Base-by-base conservation (phyloP, 2,329 filamentous ascomycete species). In the Dactylellina drechsleri region DNA sequence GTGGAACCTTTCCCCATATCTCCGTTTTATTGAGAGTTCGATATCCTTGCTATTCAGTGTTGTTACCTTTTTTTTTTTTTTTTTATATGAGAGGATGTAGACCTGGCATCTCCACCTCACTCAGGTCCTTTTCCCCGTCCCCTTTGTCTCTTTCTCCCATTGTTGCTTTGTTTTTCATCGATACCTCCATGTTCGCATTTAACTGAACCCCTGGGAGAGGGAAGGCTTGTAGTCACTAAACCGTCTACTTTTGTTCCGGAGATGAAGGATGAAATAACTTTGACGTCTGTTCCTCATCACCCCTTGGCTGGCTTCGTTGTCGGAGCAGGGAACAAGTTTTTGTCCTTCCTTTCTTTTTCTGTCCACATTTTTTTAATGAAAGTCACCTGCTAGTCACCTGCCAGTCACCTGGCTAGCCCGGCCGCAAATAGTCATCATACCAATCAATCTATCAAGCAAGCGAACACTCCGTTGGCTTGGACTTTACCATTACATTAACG, bases 211-310 rank as follows among this genome's bases (percentile, higher is more conserved):
- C 49, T 47, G 41, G 47, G 43, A 15, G 47, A 58, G 68, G 57
- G 70, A 66, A 73, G 50, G 43, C 53, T 53, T 74, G 70, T 74
- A 62, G 67, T 62, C 67, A 62, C 70, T 67, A 62, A 74, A 60
- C 28, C 31, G 31, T 57, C 52, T 64, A 50, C 41, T 58, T 68
- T 65, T 18, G 20, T 7, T 41, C 31, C 10, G n/a, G 41, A 45
- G 20, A 16, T 45, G 41, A 60, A 49, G 57, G 41, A 61, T 57
- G 49, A 18, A 50, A 23, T 47, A 23, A 23, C 65, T 54, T 68
- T 47, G 43, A 57, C n/a, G 43, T 59, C 31, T n/a, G 4, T 50
- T 43, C 52, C 36, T 50, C 47, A 16, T 47, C 49, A 26, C 50
- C 49, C 68, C 62, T 73, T 65, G 56, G 40, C 23, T 13, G 16